These are phyloP conservation scores for Cunninghamia lanceolata DNA, from an alignment of 75 land plant species.

Conservation along the genomic window DNA sequence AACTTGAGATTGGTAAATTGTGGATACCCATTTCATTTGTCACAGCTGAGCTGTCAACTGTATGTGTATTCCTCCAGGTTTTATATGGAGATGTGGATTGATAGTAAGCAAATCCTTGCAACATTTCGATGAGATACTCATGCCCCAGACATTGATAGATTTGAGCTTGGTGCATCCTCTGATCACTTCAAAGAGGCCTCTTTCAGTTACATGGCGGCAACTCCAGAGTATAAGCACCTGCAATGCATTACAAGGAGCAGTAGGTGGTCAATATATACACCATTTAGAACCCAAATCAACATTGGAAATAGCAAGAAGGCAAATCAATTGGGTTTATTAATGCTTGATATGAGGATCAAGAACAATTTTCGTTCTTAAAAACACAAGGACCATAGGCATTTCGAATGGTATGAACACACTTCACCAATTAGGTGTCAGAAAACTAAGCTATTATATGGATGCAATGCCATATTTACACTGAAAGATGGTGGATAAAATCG, in stretches of 20 bases:
- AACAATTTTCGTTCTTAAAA: background rate
- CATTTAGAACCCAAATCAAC: background rate
- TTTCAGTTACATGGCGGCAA: conserved; percentile 82
- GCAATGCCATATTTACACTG: background rate
- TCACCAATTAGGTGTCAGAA: background rate
- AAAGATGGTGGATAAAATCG: background rate
- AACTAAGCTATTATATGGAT: background rate
- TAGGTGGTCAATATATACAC: background rate
- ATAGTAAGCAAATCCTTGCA: conserved; percentile 46
- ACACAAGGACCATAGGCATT: too few relatives aligned
- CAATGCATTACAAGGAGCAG: background rate
- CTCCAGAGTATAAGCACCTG: conserved; percentile 87
- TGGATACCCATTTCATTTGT: background rate
- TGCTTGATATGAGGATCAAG: background rate
- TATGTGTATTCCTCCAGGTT: conserved; percentile 32
- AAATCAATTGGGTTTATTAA: background rate
- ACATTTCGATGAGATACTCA: conserved; percentile 57
- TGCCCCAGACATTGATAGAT: conserved; percentile 81
- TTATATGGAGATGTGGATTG: conserved; percentile 70
- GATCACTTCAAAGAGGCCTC: conserved; percentile 67
- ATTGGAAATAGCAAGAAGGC: background rate
- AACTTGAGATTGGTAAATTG: background rate
- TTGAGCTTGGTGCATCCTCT: conserved; percentile 64
- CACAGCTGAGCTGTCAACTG: conserved; percentile 7
- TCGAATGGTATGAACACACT: too few relatives aligned